These are phyloP conservation scores for Camelina laxa DNA, from an alignment of 345 rosid species.

Conservation along the genomic window DNA sequence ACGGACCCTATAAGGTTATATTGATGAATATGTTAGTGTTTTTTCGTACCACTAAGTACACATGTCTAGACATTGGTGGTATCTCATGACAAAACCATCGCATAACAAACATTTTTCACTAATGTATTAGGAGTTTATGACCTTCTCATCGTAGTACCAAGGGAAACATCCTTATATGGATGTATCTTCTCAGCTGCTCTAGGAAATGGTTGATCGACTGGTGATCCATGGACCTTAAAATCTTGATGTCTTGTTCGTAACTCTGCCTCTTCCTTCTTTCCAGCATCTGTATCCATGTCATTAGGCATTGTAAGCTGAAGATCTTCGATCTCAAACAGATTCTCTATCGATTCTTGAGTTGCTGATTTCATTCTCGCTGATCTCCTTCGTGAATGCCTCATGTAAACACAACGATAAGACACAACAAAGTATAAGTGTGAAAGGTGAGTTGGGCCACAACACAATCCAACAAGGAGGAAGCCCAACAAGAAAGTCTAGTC, in stretches of 20 bases:
- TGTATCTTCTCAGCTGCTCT: slow-evolving; percentile 64
- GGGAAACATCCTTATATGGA: slow-evolving; percentile 61
- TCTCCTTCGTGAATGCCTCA: slow-evolving; percentile 65
- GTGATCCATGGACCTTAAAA: slow-evolving; percentile 42
- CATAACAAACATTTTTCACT: neutral
- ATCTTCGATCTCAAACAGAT: slow-evolving; percentile 70
- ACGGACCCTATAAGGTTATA: too few species aligned
- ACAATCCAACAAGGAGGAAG: too few species aligned
- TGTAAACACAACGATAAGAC: slow-evolving; percentile 35
- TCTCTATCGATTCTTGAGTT: slow-evolving; percentile 44
- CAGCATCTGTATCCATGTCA: neutral
- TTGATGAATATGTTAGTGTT: neutral
- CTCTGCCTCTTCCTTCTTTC: slow-evolving; percentile 39
- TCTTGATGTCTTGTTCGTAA: slow-evolving; percentile 36
- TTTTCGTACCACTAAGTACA: neutral
- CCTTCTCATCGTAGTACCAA: slow-evolving; percentile 59
- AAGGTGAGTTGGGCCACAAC: too few species aligned
- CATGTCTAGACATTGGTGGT: neutral
- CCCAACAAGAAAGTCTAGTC: too few species aligned
- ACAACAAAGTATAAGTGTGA: too few species aligned
- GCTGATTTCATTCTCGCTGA: slow-evolving; percentile 59
- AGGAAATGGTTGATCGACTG: slow-evolving; percentile 59
- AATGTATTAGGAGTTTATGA: neutral
- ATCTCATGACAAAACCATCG: neutral
- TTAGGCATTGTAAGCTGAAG: slow-evolving; percentile 37